Conservation (phyloP, 257 asterid genomes). For the Solanum habrochaites region DNA sequence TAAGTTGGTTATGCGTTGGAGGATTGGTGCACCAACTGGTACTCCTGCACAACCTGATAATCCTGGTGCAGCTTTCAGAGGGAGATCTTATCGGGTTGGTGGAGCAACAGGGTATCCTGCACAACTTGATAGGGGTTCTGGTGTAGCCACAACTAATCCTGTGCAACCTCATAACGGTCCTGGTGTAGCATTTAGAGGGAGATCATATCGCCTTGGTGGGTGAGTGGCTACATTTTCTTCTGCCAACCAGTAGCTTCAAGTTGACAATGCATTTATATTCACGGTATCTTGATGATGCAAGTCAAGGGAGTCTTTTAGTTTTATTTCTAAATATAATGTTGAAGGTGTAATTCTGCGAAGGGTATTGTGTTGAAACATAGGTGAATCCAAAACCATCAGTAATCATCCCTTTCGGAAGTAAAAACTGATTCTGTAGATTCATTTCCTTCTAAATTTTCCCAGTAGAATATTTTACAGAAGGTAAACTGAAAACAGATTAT, state of each 20-base stretch:
- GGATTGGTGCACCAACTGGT: conserved; percentile 52
- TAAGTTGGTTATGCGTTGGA: conserved; percentile 50
- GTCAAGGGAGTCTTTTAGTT: background rate
- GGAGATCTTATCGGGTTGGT: conserved; percentile 65
- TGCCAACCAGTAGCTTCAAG: background rate
- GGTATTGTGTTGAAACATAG: background rate
- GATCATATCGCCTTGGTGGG: conserved; percentile 67
- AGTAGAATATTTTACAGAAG: background rate
- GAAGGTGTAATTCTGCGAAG: background rate
- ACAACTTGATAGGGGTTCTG: conserved; percentile 45
- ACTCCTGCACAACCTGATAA: conserved; percentile 1
- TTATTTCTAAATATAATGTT: background rate
- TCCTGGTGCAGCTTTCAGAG: conserved; percentile 59
- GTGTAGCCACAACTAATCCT: conserved; percentile 21
- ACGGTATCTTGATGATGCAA: background rate
- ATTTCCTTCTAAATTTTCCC: background rate
- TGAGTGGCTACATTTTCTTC: conserved; percentile 5
- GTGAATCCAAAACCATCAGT: background rate
- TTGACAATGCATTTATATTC: background rate
- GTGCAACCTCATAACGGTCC: conserved; percentile 46
- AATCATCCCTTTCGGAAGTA: background rate
- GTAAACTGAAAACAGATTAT: background rate
- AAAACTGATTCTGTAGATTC: background rate
- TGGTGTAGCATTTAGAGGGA: conserved; percentile 61
- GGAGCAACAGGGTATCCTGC: conserved; percentile 24